Percentiles rank a stretch among this genome's conserved stretches.
phyloP scores from a whole-genome alignment of 164 flowering plant species.

The Chimonanthus praecox region DNA sequence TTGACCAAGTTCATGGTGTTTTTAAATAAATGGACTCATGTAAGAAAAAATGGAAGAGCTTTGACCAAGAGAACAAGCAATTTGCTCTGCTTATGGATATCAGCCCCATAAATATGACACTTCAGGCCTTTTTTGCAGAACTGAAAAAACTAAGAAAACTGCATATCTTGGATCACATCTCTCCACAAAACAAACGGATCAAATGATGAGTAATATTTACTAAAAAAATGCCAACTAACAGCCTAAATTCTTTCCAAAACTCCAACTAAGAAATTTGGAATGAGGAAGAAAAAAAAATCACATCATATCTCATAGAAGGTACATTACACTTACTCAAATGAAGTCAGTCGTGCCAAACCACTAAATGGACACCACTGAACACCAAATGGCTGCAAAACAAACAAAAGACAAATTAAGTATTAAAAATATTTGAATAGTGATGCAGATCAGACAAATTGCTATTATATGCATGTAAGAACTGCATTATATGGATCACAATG shows the following conservation, averaged over 20 bases:
- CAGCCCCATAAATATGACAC: neutral
- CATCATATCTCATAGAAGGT: neutral
- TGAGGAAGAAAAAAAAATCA: neutral
- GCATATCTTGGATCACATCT: neutral
- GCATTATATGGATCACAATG: neutral
- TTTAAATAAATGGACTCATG: no score
- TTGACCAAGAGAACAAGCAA: no score
- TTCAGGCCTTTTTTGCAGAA: neutral
- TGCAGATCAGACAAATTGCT: neutral
- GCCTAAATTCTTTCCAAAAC: neutral
- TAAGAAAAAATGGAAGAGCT: no score
- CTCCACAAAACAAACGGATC: neutral
- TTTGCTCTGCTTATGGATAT: no score
- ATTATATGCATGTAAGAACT: neutral
- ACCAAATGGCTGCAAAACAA: slow-evolving; percentile 46
- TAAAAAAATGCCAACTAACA: no score
- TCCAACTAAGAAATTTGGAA: neutral
- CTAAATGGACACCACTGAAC: slow-evolving; percentile 63
- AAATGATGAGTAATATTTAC: neutral
- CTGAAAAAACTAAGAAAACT: neutral
- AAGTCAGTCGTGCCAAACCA: slow-evolving; percentile 22
- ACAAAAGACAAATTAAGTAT: neutral
- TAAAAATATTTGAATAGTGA: neutral
- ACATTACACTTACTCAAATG: slow-evolving; percentile 41
- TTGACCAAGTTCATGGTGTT: no score